Evolutionary conservation across 2,329 filamentous ascomycete genomes (phyloP).

Genomic region (Furcasterigmium sp.): DNA sequence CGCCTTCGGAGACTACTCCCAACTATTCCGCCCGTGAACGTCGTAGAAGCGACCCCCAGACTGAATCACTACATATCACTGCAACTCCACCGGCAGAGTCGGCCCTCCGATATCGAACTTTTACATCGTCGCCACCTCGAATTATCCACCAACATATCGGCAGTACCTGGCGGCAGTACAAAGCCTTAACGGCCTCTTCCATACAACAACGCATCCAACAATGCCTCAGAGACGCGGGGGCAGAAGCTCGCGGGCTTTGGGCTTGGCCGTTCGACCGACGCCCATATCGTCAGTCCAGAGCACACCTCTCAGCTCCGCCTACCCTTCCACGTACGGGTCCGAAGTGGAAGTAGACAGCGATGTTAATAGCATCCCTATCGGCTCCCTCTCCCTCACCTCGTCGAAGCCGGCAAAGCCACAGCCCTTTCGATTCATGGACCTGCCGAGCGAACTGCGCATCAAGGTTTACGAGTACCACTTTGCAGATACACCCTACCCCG

Average conservation of each 20-base stretch:
- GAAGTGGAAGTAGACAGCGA: slow-evolving; percentile 36
- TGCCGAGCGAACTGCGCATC: slow-evolving; percentile 66
- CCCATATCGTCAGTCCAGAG: slow-evolving; percentile 20
- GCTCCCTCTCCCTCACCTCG: slow-evolving; percentile 36
- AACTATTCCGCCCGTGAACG: not conserved
- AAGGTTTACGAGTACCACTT: slow-evolving; percentile 65
- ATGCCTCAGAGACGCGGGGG: slow-evolving; percentile 14
- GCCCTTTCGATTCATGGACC: slow-evolving; percentile 59
- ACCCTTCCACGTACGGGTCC: slow-evolving; percentile 29
- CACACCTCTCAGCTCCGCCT: slow-evolving; percentile 30
- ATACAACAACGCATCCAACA: too few relatives aligned
- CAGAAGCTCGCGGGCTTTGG: slow-evolving; percentile 25
- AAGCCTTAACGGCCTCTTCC: too few relatives aligned
- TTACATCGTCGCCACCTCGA: too few relatives aligned
- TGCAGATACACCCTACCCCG: slow-evolving; percentile 25
- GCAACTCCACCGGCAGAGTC: too few relatives aligned
- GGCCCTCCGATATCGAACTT: too few relatives aligned
- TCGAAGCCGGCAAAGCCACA: slow-evolving; percentile 17
- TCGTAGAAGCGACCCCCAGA: not conserved
- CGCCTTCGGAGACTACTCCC: slow-evolving; percentile 17
- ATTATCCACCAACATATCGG: not conserved
- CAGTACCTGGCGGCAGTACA: not conserved
- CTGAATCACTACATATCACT: too few relatives aligned
- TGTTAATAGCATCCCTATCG: slow-evolving; percentile 33
- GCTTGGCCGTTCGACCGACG: slow-evolving; percentile 9